phyloP scores from a whole-genome alignment of 83 land plant genomes.

The Picea engelmannii region DNA sequence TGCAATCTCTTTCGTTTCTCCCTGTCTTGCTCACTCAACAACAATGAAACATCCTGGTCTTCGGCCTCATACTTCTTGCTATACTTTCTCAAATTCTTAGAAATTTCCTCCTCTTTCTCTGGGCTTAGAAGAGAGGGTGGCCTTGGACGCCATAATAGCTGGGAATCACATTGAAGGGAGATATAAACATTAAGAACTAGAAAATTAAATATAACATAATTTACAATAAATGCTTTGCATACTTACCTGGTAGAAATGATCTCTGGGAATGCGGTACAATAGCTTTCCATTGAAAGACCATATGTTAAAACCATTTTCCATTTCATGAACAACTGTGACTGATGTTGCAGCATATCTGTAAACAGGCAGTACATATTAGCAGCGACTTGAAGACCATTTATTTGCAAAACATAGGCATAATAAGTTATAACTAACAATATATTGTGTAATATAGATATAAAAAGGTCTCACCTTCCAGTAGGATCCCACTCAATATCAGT shows the following conservation, averaged over 20 bases:
- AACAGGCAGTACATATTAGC: slow-evolving; percentile 9
- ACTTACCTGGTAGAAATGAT: slow-evolving; percentile 86
- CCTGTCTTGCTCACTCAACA: slow-evolving; percentile 77
- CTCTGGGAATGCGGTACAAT: slow-evolving; percentile 71
- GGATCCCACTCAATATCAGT: slow-evolving; percentile 98
- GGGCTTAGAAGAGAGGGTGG: slow-evolving; percentile 81
- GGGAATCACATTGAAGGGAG: background rate
- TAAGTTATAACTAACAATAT: background rate
- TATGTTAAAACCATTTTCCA: slow-evolving; percentile 98
- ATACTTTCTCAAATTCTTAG: slow-evolving; percentile 88
- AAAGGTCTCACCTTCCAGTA: slow-evolving; percentile 76
- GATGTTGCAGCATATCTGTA: slow-evolving; percentile 88
- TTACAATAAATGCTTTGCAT: background rate
- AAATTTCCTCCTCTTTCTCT: slow-evolving; percentile 85
- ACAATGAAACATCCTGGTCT: slow-evolving; percentile 71
- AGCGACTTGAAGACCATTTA: background rate
- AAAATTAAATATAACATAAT: background rate
- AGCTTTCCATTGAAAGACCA: slow-evolving; percentile 98
- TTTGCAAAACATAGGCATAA: slow-evolving; percentile 1
- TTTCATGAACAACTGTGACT: slow-evolving; percentile 86
- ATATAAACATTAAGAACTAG: background rate
- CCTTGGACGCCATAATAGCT: slow-evolving; percentile 95
- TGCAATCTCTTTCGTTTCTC: slow-evolving; percentile 73
- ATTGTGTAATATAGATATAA: background rate
- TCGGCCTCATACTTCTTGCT: slow-evolving; percentile 96